Evolutionary conservation across 345 rosid species (phyloP), one percentile per base, ranked within the genome.

Genomic region (Barbarea vulgaris): DNA sequence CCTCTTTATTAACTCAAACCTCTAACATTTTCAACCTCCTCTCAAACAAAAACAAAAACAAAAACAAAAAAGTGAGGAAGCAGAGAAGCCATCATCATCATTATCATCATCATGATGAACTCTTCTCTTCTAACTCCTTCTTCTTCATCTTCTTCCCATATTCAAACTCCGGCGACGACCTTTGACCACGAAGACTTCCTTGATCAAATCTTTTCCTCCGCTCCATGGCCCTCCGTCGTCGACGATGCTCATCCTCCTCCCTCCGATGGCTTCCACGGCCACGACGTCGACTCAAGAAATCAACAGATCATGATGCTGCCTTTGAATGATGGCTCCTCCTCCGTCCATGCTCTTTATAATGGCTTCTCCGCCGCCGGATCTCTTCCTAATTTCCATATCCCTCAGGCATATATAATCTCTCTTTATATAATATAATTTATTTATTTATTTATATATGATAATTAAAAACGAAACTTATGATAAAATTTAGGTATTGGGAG

Each of bases 181-280:
- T 76, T 69, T 0, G 80, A 77, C 71, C 84, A 83, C 17, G 91
- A 91, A 69, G 98, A 89, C 70, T 91, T 93, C 81, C 88, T 91
- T 11, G 86, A 87, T 10, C 97, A 91, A 64, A 89, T 93, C 84
- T 85, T 89, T 51, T 85, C 97, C 46, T 53, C 86, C 28, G 13
- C 87, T 31, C 89, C 96, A n/a, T 81, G 94, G 22, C 85, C 81
- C 7, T 65, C 76, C 18, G 41, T 56, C 59, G 56, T 46, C 18
- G 73, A 72, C 28, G 80, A 71, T 48, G 24, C 37, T 57, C 54
- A 34, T 27, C 73, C 54, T 70, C 71, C 59, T 50, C 34, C 81
- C 5, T 50, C 77, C 21, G 76, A 56, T 64, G 72, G 14, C 25
- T 71, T 56, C 33, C 74, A 70, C 36, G 17, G 52, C 22, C 75